phyloP scores from a whole-genome alignment of 768 basidiomycete species.

The Leccinellum albellum region DNA sequence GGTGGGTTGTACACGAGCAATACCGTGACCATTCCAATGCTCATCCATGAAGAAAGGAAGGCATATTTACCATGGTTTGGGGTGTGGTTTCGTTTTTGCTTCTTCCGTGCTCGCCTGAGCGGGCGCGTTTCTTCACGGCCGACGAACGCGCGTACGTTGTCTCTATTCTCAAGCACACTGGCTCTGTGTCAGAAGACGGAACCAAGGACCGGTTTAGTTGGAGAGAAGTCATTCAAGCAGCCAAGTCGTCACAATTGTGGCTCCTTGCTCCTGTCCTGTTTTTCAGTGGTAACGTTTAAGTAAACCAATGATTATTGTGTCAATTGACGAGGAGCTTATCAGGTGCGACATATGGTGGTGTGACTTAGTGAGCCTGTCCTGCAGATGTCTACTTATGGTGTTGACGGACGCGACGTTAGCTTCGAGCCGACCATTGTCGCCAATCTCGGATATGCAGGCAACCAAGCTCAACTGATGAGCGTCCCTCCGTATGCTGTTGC shows the following conservation, averaged over 20 bases:
- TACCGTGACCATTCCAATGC: neutral
- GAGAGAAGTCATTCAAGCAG: slow-evolving; percentile 49
- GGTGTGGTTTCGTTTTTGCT: slow-evolving; percentile 50
- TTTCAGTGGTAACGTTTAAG: slow-evolving; percentile 40
- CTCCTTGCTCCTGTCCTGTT: slow-evolving; percentile 44
- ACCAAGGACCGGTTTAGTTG: slow-evolving; percentile 49
- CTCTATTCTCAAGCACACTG: slow-evolving; percentile 16
- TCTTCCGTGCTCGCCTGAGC: slow-evolving; percentile 41
- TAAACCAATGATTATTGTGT: neutral
- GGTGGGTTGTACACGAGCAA: slow-evolving; percentile 23
- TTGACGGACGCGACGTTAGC: slow-evolving; percentile 39
- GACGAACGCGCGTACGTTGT: slow-evolving; percentile 49
- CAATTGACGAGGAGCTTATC: neutral
- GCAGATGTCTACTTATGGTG: slow-evolving; percentile 22
- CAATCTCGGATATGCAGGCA: slow-evolving; percentile 52
- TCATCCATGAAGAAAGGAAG: slow-evolving; percentile 37
- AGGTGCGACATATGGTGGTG: slow-evolving; percentile 17
- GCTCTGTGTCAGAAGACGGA: slow-evolving; percentile 39
- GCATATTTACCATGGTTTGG: slow-evolving; percentile 57
- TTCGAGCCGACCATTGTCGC: slow-evolving; percentile 74
- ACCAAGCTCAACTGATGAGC: slow-evolving; percentile 35
- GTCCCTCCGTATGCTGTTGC: slow-evolving; percentile 33
- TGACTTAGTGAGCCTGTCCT: slow-evolving; percentile 22
- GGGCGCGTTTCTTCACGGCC: slow-evolving; percentile 47
- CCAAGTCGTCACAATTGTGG: slow-evolving; percentile 52